phyloP scores from a whole-genome alignment of 257 asterid genomes.

The Solanum chaucha region DNA sequence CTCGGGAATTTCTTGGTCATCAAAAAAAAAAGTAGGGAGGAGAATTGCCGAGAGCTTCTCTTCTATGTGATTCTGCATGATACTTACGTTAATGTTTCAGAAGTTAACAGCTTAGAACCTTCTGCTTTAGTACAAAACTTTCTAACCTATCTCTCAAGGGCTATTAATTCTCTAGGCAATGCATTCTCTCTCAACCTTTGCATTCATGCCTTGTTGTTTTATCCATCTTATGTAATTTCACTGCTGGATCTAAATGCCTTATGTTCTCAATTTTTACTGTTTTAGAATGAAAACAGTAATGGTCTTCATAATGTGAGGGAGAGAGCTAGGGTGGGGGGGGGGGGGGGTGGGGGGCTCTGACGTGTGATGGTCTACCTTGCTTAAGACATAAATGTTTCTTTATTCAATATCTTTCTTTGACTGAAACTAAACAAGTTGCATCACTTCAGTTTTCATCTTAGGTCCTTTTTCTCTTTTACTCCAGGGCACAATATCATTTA shows the following conservation, averaged over 20 bases:
- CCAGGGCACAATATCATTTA: constrained; percentile 65
- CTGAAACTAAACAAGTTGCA: not conserved
- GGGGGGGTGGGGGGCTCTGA: not conserved
- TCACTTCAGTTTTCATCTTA: not conserved
- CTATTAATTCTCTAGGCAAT: not conserved
- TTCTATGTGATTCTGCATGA: not conserved
- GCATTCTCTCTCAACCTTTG: not conserved
- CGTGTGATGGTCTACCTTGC: not conserved
- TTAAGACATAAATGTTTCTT: not conserved
- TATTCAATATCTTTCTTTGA: not conserved
- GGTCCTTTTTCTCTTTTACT: not conserved
- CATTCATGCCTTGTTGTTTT: not conserved
- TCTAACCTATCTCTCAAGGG: not conserved
- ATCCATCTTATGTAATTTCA: not conserved
- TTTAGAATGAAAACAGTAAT: not conserved
- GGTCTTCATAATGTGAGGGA: not conserved
- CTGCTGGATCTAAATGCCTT: not conserved
- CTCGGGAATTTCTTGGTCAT: not conserved
- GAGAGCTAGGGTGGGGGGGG: not conserved
- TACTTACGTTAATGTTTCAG: not conserved
- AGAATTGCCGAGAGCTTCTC: not conserved
- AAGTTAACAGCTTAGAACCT: not conserved
- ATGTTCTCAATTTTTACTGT: not conserved
- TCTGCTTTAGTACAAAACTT: not conserved
- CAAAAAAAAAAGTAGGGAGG: not conserved